phyloP scores from a whole-genome alignment of 192 early-diverging fungal species.

The Coemansia sp. region DNA sequence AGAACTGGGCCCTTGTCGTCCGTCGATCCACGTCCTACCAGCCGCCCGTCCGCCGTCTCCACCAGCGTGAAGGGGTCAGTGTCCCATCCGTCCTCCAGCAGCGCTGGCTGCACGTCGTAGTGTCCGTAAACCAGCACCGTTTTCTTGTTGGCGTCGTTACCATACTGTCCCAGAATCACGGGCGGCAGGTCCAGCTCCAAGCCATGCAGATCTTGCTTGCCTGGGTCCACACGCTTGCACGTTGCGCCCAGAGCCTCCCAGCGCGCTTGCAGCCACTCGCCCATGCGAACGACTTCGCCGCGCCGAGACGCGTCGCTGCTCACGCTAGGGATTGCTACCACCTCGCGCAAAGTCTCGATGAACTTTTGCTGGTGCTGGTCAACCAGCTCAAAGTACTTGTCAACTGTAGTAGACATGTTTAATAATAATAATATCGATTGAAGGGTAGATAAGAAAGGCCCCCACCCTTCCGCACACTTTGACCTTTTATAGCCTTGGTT shows the following conservation, averaged over 20 bases:
- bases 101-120: conserved; percentile 97
- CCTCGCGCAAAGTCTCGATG: conserved; percentile 83
- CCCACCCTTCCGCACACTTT: background rate
- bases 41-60: conserved; percentile 79
- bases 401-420: conserved; percentile 34
- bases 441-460: background rate
- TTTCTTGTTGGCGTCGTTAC: conserved; percentile 89
- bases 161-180: conserved; percentile 88
- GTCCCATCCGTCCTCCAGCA: conserved; percentile 85
- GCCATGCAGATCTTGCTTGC: conserved; percentile 85
- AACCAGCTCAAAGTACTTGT: conserved; percentile 73
- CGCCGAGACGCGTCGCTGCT: conserved; percentile 75
- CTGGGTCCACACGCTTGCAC: conserved; percentile 63
- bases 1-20: conserved; percentile 99
- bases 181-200: conserved; percentile 81
- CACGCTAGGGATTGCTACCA: conserved; percentile 84
- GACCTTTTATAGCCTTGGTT: background rate
- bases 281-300: conserved; percentile 86
- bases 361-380: conserved; percentile 78
- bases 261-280: conserved; percentile 77
- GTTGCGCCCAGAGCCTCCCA: conserved; percentile 71
- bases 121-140: conserved; percentile 97
- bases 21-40: conserved; percentile 89
- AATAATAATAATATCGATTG: conserved; percentile 6
- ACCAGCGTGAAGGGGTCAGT: conserved; percentile 88